Percentiles rank a stretch among this genome's conserved stretches.
These are phyloP conservation scores for Acanthamoeba triangularis DNA, from an alignment of 208 protist genomes.

Conservation along the genomic window DNA sequence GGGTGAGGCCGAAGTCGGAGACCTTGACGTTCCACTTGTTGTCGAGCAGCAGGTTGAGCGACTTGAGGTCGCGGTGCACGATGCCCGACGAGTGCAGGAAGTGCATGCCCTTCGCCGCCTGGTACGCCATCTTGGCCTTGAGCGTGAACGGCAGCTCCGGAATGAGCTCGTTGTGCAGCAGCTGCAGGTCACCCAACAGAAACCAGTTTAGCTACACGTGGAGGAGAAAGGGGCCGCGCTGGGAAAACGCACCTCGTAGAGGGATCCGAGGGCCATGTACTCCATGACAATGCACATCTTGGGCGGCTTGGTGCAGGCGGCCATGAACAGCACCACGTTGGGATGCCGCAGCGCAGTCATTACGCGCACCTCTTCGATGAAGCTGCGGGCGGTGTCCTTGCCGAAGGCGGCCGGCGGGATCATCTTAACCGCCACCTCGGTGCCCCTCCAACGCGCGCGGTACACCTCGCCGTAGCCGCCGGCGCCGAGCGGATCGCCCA, in stretches of 20 bases:
- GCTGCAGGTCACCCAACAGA: not conserved
- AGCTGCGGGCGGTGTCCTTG: slow-evolving; percentile 48
- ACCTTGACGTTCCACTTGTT: slow-evolving; percentile 68
- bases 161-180: slow-evolving; percentile 66
- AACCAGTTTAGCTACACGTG: not conserved
- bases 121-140: slow-evolving; percentile 68
- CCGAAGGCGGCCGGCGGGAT: slow-evolving; percentile 9
- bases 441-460: slow-evolving; percentile 10
- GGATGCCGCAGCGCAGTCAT: slow-evolving; percentile 81
- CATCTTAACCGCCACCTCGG: slow-evolving; percentile 64
- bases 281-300: slow-evolving; percentile 70
- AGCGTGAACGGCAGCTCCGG: slow-evolving; percentile 48
- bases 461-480: slow-evolving; percentile 61
- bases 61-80: slow-evolving; percentile 55
- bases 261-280: slow-evolving; percentile 27
- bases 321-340: slow-evolving; percentile 86
- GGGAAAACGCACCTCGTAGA: slow-evolving; percentile 22
- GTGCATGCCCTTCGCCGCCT: slow-evolving; percentile 66
- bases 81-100: slow-evolving; percentile 65
- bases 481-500: slow-evolving; percentile 47
- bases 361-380: slow-evolving; percentile 77
- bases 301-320: slow-evolving; percentile 69
- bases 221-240: not conserved
- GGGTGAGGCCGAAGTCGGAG: slow-evolving; percentile 61
- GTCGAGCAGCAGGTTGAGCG: slow-evolving; percentile 57